Percentiles rank a stretch among this genome's conserved stretches.
Evolutionary conservation across 257 asterid species (phyloP).

Genomic region (Solanum pimpinellifolium): DNA sequence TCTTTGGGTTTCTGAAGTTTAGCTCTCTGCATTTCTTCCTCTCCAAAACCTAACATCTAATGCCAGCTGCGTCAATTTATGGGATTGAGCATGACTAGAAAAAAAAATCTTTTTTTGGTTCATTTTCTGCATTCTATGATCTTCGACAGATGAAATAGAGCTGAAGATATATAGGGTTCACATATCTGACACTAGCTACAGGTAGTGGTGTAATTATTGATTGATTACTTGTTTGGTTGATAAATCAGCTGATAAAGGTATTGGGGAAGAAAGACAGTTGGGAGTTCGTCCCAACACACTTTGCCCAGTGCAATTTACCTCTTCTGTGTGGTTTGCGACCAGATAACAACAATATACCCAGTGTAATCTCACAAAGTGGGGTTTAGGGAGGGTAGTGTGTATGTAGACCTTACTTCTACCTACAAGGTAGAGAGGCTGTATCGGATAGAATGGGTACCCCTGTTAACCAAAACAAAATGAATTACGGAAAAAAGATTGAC

Average conservation of each 20-base stretch:
- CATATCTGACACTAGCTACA: not conserved
- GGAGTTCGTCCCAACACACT: not conserved
- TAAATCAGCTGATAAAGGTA: not conserved
- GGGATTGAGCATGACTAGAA: not conserved
- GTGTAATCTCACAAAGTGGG: not conserved
- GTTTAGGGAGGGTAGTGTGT: not conserved
- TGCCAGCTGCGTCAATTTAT: not conserved
- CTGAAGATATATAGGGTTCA: not conserved
- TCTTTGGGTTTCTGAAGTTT: not conserved
- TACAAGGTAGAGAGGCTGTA: not conserved
- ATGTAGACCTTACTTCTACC: not conserved
- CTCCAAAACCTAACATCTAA: not conserved
- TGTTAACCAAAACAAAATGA: not conserved
- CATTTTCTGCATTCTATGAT: not conserved
- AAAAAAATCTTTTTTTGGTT: fast-evolving
- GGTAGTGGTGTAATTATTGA: not conserved
- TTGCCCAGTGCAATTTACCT: not conserved
- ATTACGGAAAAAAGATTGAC: not conserved
- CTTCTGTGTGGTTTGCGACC: not conserved
- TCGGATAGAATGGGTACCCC: not conserved
- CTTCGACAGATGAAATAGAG: not conserved
- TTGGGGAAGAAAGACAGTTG: not conserved
- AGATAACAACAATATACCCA: not conserved
- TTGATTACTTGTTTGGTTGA: not conserved
- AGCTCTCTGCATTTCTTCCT: not conserved